Conservation (phyloP, 441 rosid genomes). For the Melastoma candidum region DNA sequence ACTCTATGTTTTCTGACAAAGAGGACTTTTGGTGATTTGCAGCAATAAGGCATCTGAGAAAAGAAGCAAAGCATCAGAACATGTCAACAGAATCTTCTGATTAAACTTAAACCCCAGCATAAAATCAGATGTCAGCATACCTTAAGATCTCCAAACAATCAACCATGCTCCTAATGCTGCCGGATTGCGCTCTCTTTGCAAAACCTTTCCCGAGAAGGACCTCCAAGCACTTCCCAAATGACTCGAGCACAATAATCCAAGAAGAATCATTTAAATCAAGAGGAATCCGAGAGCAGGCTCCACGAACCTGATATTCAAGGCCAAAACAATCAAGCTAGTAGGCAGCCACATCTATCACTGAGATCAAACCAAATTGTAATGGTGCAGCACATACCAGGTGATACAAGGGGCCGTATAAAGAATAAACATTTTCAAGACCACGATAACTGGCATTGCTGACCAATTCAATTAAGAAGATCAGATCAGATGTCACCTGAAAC, state of each 20-base stretch:
- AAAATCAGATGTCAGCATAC: constrained; percentile 2
- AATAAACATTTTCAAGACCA: constrained; percentile 4
- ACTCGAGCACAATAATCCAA: constrained; percentile 42
- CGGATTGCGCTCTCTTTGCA: constrained; percentile 11
- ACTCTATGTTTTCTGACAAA: constrained; percentile 34
- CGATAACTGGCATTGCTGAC: constrained; percentile 10
- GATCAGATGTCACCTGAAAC: constrained; percentile 16
- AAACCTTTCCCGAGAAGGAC: constrained; percentile 32
- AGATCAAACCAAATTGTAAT: neutral
- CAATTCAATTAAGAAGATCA: constrained; percentile 19
- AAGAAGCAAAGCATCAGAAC: neutral
- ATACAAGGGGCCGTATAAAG: constrained; percentile 9
- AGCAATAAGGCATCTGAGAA: constrained; percentile 38
- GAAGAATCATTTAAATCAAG: constrained; percentile 44
- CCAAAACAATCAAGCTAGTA: neutral
- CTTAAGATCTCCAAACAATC: constrained; percentile 20
- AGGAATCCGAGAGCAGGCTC: constrained; percentile 37
- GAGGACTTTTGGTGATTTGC: constrained; percentile 30
- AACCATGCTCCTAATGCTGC: constrained; percentile 13
- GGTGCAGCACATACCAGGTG: constrained; percentile 15
- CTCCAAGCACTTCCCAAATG: constrained; percentile 33
- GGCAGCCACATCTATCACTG: neutral
- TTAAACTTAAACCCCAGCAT: too few species aligned
- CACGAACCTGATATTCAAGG: constrained; percentile 33
- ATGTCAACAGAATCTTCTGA: neutral